Percentiles rank a stretch among this genome's conserved stretches.
Conservation (phyloP, 805 yeast genomes). For the Myxozyma lipomycoides region DNA sequence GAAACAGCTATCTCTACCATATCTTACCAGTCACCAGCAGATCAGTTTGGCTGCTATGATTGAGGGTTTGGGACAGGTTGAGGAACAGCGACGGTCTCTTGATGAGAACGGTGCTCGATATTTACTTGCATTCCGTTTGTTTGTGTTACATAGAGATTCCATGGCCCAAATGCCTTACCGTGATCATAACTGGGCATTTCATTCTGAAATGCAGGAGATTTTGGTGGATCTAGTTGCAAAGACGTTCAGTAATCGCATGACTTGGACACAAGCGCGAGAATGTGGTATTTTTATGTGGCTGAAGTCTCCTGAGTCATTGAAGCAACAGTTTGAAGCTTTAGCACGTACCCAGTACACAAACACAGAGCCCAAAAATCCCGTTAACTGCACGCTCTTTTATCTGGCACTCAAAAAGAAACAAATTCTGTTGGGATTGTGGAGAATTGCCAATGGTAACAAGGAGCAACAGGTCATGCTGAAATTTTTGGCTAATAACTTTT, state of each 20-base stretch:
- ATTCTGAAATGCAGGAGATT: constrained; percentile 71
- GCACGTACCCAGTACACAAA: constrained; percentile 69
- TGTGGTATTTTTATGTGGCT: constrained; percentile 74
- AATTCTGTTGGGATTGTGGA: constrained; percentile 78
- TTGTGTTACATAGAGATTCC: constrained; percentile 47
- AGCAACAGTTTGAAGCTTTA: constrained; percentile 56
- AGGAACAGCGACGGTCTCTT: constrained; percentile 41
- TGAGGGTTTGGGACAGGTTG: constrained; percentile 57
- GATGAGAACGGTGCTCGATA: constrained; percentile 70
- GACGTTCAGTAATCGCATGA: constrained; percentile 45
- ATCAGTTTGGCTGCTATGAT: constrained; percentile 69
- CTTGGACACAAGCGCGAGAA: constrained; percentile 58
- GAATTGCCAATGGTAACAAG: constrained; percentile 64
- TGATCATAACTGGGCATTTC: constrained; percentile 84
- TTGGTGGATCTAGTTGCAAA: constrained; percentile 50
- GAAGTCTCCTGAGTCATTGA: constrained; percentile 42
- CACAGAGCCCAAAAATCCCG: constrained; percentile 62
- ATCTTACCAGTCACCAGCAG: constrained; percentile 86
- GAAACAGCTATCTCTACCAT: constrained; percentile 65
- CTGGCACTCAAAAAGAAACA: constrained; percentile 75
- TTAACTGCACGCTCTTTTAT: constrained; percentile 66
- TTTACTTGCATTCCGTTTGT: constrained; percentile 30
- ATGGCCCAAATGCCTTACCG: constrained; percentile 64
- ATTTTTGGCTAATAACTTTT: constrained; percentile 73
- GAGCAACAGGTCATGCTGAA: constrained; percentile 80